These are phyloP conservation scores for Kurtzmaniella fragi DNA, from an alignment of 805 yeast species.

Conservation along the genomic window DNA sequence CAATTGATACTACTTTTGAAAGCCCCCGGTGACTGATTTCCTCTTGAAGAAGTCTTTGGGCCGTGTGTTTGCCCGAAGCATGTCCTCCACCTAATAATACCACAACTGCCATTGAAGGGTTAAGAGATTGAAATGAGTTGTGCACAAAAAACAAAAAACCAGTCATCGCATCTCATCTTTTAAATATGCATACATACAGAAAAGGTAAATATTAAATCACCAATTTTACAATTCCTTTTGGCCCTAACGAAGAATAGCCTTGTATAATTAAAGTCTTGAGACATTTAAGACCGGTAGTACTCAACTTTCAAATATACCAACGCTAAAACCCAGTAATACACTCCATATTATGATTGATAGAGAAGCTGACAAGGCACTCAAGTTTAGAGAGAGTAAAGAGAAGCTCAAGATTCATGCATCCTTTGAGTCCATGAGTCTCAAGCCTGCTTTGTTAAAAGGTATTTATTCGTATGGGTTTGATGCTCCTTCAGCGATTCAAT, in stretches of 20 bases:
- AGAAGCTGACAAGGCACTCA: conserved; percentile 53
- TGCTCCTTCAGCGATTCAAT: conserved; percentile 95
- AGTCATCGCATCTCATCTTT: not conserved
- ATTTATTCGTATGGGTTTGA: conserved; percentile 91
- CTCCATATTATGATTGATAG: conserved; percentile 39
- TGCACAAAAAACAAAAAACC: not conserved
- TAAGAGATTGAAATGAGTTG: not conserved
- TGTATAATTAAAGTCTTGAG: too few relatives aligned
- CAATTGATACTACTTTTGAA: conserved; percentile 29
- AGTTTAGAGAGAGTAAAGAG: conserved; percentile 45
- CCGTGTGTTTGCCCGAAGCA: conserved; percentile 48
- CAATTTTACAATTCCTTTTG: too few relatives aligned
- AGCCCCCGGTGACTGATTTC: conserved; percentile 11
- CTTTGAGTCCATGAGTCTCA: conserved; percentile 37
- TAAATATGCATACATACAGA: too few relatives aligned
- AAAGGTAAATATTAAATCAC: too few relatives aligned
- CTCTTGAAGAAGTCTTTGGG: conserved; percentile 31
- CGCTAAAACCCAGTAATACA: too few relatives aligned
- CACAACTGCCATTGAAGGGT: conserved; percentile 16
- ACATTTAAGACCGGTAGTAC: too few relatives aligned
- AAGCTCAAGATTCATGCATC: conserved; percentile 51
- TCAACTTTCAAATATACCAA: too few relatives aligned
- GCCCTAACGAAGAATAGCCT: too few relatives aligned
- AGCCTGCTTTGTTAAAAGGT: conserved; percentile 41
- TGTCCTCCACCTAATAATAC: conserved; percentile 61